These are phyloP conservation scores for Malus hybrid DNA, from an alignment of 331 rosid genomes.

Conservation along the genomic window DNA sequence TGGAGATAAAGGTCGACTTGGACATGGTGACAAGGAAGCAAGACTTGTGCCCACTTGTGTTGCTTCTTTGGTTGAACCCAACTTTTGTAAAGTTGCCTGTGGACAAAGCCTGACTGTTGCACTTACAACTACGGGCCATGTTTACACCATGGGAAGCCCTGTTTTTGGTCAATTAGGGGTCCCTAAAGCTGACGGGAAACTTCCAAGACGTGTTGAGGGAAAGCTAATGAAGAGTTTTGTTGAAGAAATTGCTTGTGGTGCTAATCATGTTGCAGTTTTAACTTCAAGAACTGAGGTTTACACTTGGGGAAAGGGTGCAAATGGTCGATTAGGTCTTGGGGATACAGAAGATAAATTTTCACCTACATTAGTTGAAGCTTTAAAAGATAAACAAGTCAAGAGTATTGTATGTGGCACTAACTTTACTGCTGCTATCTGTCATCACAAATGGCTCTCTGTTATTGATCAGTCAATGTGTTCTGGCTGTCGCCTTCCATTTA, in stretches of 20 bases:
- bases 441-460: slow-evolving; percentile 32
- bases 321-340: slow-evolving; percentile 39
- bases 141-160: slow-evolving; percentile 40
- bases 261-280: slow-evolving; percentile 39
- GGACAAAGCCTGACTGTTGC: slow-evolving; percentile 37
- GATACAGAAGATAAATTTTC: slow-evolving; percentile 24
- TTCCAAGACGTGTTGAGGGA: slow-evolving; percentile 31
- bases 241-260: slow-evolving; percentile 42
- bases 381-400: slow-evolving; percentile 37
- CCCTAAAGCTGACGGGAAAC: slow-evolving; percentile 28
- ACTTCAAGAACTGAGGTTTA: slow-evolving; percentile 38
- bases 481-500: slow-evolving; percentile 35
- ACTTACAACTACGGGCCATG: slow-evolving; percentile 28
- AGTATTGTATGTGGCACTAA: slow-evolving; percentile 30
- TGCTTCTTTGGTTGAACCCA: slow-evolving; percentile 31
- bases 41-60: slow-evolving; percentile 40
- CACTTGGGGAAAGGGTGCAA: slow-evolving; percentile 49
- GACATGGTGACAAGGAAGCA: slow-evolving; percentile 36
- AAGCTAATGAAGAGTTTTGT: slow-evolving; percentile 24
- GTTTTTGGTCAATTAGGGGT: slow-evolving; percentile 33
- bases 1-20: slow-evolving; percentile 42
- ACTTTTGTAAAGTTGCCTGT: slow-evolving; percentile 37
- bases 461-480: slow-evolving; percentile 34
- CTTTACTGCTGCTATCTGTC: slow-evolving; percentile 35
- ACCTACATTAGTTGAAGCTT: slow-evolving; percentile 34